These are phyloP conservation scores for Gossypium rotundifolium DNA, from an alignment of 345 rosid species.

Conservation along the genomic window DNA sequence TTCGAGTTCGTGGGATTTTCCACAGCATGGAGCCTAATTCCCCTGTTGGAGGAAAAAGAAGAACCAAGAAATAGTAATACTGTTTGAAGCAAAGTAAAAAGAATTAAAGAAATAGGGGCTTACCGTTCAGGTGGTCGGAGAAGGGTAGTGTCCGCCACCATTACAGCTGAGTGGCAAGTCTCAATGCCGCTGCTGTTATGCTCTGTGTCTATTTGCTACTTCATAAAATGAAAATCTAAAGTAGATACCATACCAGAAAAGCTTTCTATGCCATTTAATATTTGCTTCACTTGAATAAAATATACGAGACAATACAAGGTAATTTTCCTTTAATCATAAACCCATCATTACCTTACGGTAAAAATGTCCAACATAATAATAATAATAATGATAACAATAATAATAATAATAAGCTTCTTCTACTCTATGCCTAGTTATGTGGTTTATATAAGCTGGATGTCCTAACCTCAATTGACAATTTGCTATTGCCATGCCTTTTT, in stretches of 20 bases:
- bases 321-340: neutral
- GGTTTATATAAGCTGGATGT: slow-evolving; percentile 10
- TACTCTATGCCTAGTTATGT: neutral
- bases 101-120: neutral
- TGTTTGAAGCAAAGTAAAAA: neutral
- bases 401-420: neutral
- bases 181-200: slow-evolving; percentile 37
- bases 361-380: neutral
- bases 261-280: neutral
- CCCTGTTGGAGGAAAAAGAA: slow-evolving; percentile 10
- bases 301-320: neutral
- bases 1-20: too few species aligned
- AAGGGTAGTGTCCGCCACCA: neutral
- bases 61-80: neutral
- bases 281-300: neutral
- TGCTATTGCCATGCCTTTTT: neutral
- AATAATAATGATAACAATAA: too few species aligned
- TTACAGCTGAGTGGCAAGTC: slow-evolving; percentile 49
- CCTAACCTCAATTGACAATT: neutral
- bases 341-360: slow-evolving; percentile 15
- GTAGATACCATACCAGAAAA: too few species aligned
- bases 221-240: too few species aligned
- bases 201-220: neutral
- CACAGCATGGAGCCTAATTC: neutral
- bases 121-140: neutral